phyloP scores from a whole-genome alignment of 2,329 filamentous ascomycete species.

The Tolypocladium endophyticum region DNA sequence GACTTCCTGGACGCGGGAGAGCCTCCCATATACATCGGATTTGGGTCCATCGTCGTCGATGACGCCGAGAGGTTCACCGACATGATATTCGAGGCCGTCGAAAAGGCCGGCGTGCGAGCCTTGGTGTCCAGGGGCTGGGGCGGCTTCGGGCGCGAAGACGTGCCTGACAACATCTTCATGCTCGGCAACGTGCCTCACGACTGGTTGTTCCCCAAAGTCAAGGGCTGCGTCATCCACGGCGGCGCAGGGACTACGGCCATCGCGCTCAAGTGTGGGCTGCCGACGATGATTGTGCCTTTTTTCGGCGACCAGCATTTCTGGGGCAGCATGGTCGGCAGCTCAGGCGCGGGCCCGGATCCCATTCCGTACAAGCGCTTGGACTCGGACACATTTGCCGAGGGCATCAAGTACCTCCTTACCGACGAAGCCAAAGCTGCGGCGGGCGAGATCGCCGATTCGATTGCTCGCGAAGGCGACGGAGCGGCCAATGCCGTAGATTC shows the following conservation, averaged over 20 bases:
- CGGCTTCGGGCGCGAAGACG: constrained; percentile 47
- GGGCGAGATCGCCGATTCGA: constrained; percentile 47
- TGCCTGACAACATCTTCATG: constrained; percentile 58
- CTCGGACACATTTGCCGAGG: constrained; percentile 55
- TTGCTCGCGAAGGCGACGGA: constrained; percentile 55
- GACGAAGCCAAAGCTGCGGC: constrained; percentile 49
- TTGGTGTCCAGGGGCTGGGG: constrained; percentile 71
- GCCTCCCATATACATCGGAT: constrained; percentile 62
- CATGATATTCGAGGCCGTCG: constrained; percentile 61
- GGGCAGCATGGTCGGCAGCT: constrained; percentile 57
- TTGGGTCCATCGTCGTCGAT: constrained; percentile 67
- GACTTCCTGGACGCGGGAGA: constrained; percentile 47
- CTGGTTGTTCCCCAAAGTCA: constrained; percentile 62
- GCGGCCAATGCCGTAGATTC: constrained; percentile 57
- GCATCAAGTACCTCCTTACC: constrained; percentile 57
- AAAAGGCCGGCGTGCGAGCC: constrained; percentile 55
- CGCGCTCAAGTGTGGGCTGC: constrained; percentile 58
- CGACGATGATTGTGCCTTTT: constrained; percentile 69
- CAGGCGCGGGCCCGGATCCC: constrained; percentile 54
- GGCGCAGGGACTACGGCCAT: constrained; percentile 69
- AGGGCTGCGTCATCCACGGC: constrained; percentile 63
- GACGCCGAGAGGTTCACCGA: constrained; percentile 58
- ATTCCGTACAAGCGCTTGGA: constrained; percentile 59
- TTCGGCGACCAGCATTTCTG: constrained; percentile 75
- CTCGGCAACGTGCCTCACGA: constrained; percentile 67